phyloP scores from a whole-genome alignment of 768 basidiomycete genomes.

The Tricholoma furcatifolium region DNA sequence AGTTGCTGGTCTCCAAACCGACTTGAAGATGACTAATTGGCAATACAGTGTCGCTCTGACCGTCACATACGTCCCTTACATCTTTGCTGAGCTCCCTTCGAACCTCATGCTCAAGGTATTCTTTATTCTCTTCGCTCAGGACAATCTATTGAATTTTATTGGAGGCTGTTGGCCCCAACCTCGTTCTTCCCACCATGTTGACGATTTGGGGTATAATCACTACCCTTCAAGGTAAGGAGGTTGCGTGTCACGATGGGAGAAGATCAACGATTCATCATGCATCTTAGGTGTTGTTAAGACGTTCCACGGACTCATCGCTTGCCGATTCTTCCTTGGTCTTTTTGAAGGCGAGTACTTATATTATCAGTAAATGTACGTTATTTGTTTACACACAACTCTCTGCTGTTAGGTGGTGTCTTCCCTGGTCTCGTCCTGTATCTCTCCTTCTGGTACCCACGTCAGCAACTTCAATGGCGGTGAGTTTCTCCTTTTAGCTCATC shows the following conservation, averaged over 20 bases:
- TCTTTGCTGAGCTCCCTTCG: slow-evolving; percentile 58
- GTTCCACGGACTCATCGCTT: slow-evolving; percentile 43
- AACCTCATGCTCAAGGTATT: slow-evolving; percentile 55
- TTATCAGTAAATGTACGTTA: background rate
- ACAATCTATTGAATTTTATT: background rate
- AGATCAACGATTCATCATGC: background rate
- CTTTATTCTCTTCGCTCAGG: background rate
- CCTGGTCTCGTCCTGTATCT: slow-evolving; percentile 59
- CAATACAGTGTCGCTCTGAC: slow-evolving; percentile 52
- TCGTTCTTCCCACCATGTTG: slow-evolving; percentile 14
- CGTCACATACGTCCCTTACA: slow-evolving; percentile 53
- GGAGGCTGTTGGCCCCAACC: slow-evolving; percentile 17
- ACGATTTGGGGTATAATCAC: slow-evolving; percentile 9
- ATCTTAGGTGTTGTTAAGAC: slow-evolving; percentile 42
- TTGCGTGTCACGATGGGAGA: background rate
- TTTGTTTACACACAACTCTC: background rate
- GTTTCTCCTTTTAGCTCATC: background rate
- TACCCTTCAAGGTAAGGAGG: slow-evolving; percentile 9
- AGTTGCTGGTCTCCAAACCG: slow-evolving; percentile 58
- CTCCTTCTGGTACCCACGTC: slow-evolving; percentile 54
- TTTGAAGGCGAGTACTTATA: slow-evolving; percentile 36
- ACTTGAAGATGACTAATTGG: slow-evolving; percentile 47
- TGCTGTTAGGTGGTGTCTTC: slow-evolving; percentile 46
- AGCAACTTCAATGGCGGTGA: slow-evolving; percentile 45
- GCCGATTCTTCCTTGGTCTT: slow-evolving; percentile 52